These are phyloP conservation scores for Juncus inflexus DNA, from an alignment of 176 grass and related monocot genomes.

Conservation along the genomic window DNA sequence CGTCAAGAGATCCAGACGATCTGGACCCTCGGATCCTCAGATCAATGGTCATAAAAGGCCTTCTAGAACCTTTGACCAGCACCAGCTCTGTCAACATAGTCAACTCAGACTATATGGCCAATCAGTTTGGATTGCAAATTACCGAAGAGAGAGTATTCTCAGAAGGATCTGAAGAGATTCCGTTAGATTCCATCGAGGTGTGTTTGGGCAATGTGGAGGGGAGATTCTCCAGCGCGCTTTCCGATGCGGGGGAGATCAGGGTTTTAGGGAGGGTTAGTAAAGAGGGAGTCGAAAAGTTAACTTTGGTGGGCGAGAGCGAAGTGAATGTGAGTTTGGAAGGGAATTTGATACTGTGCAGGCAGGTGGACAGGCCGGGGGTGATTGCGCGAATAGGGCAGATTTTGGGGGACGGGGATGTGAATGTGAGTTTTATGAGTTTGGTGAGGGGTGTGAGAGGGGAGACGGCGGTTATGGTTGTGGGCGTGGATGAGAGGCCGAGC, in stretches of 20 bases:
- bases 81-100: conserved; percentile 63
- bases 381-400: conserved; percentile 68
- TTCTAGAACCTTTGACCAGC: conserved; percentile 69
- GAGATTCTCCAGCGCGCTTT: conserved; percentile 69
- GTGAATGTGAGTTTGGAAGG: conserved; percentile 81
- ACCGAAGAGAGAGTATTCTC: conserved; percentile 52
- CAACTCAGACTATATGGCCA: conserved; percentile 72
- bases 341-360: conserved; percentile 69
- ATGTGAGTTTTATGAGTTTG: conserved; percentile 93
- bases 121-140: conserved; percentile 57
- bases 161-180: conserved; percentile 51
- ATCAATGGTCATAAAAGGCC: conserved; percentile 66
- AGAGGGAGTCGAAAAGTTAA: conserved; percentile 59
- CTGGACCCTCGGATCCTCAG: conserved; percentile 72
- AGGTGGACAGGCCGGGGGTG: conserved; percentile 76
- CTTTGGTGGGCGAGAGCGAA: conserved; percentile 55
- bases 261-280: conserved; percentile 60
- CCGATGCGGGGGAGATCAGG: conserved; percentile 52
- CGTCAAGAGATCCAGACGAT: conserved; percentile 57
- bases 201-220: conserved; percentile 67
- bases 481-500: conserved; percentile 63
- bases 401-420: conserved; percentile 60
- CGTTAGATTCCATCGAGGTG: conserved; percentile 65
- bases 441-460: conserved; percentile 69
- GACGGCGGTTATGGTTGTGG: conserved; percentile 78